Evolutionary conservation across 352 stramenopile genomes (phyloP).

Genomic region (Globisporangium splendens): DNA sequence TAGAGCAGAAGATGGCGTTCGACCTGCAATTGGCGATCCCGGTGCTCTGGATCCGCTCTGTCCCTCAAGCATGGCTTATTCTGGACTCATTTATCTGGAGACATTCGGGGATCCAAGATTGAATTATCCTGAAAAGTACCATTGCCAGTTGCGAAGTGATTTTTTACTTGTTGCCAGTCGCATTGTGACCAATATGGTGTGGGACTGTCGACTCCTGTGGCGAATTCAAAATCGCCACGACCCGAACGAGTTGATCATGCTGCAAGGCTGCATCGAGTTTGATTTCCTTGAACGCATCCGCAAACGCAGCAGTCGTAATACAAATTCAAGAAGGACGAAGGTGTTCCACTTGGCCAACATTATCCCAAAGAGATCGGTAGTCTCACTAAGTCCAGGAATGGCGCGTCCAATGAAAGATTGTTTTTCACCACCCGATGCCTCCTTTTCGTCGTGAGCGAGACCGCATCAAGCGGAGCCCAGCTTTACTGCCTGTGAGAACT

Average conservation of each 20-base stretch:
- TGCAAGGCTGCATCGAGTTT: not conserved
- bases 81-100: constrained; percentile 5
- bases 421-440: too few species aligned
- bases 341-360: too few species aligned
- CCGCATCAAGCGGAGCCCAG: too few species aligned
- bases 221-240: constrained; percentile 5
- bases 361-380: too few species aligned
- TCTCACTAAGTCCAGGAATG: too few species aligned
- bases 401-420: too few species aligned
- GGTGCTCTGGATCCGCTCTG: constrained; percentile 7
- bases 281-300: not conserved
- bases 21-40: not conserved
- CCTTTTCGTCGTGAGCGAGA: too few species aligned
- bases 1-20: constrained; percentile 12
- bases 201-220: constrained; percentile 11
- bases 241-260: constrained; percentile 3
- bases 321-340: not conserved
- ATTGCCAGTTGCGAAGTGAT: not conserved
- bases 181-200: constrained; percentile 10
- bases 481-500: too few species aligned
- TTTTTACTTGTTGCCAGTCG: constrained; percentile 5
- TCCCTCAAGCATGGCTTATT: constrained; percentile 6
- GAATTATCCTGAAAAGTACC: constrained; percentile 1
- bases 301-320: not conserved
- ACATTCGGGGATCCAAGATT: constrained; percentile 9